phyloP scores from a whole-genome alignment of 495 filamentous ascomycete genomes.

The Oidiodendron maius region DNA sequence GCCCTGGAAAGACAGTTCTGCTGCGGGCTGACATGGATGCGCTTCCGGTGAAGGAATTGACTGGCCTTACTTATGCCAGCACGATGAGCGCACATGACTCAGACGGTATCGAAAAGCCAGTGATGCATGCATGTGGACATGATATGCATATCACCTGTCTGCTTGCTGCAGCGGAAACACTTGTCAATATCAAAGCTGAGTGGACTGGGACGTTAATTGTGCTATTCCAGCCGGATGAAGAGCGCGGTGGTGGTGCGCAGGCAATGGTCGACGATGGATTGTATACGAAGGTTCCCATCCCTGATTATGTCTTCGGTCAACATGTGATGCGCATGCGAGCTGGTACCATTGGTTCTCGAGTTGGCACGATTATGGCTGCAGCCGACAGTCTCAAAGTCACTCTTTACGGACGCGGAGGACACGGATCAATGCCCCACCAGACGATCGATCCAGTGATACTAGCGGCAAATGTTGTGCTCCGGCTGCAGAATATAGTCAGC shows the following conservation, averaged over 20 bases:
- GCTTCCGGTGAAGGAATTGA: constrained; percentile 49
- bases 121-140: constrained; percentile 64
- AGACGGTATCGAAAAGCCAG: constrained; percentile 35
- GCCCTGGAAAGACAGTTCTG: constrained; percentile 42
- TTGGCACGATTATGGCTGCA: constrained; percentile 33
- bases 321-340: constrained; percentile 40
- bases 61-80: constrained; percentile 48
- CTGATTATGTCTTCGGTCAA: constrained; percentile 50
- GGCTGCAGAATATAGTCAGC: constrained; percentile 50
- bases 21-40: constrained; percentile 57
- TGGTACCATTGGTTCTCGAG: constrained; percentile 30
- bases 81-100: constrained; percentile 27
- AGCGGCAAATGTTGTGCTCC: constrained; percentile 39
- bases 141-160: constrained; percentile 52
- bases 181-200: constrained; percentile 28
- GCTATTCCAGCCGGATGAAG: constrained; percentile 57
- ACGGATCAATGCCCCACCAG: constrained; percentile 41
- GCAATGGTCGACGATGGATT: constrained; percentile 57
- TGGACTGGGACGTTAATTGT: constrained; percentile 53
- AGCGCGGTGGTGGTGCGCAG: constrained; percentile 43
- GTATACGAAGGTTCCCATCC: constrained; percentile 40
- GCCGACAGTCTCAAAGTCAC: constrained; percentile 37
- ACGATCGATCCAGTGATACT: constrained; percentile 53
- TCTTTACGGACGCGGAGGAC: constrained; percentile 44
- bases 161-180: constrained; percentile 36